A percentile compares a stretch with the other conserved stretches of the same genome.
These are phyloP conservation scores for Cudoniella acicularis DNA, from an alignment of 495 filamentous ascomycete genomes.

Conservation along the genomic window DNA sequence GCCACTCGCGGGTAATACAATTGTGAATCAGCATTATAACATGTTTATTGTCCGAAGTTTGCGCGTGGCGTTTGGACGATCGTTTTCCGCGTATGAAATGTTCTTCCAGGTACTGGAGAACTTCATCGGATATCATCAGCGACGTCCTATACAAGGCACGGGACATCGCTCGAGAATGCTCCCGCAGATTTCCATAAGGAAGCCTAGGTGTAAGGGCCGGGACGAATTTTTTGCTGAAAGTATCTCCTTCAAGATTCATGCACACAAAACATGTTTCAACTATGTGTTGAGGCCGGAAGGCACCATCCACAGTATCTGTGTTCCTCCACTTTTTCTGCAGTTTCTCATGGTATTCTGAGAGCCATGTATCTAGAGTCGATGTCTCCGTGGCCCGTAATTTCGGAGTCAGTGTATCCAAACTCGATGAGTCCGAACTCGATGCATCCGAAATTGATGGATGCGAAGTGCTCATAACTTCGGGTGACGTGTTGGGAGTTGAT, in stretches of 20 bases:
- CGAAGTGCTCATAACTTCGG: no score
- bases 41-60: neutral
- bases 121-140: neutral
- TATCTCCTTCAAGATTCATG: neutral
- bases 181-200: neutral
- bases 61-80: neutral
- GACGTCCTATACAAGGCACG: neutral
- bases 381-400: neutral
- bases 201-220: neutral
- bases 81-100: neutral
- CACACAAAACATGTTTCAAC: constrained; percentile 4
- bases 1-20: neutral
- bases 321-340: neutral
- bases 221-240: neutral
- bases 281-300: neutral
- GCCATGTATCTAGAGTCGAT: no score
- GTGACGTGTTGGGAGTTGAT: no score
- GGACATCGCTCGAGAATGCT: neutral
- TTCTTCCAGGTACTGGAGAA: neutral
- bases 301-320: constrained; percentile 1
- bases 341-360: constrained; percentile 1
- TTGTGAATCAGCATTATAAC: neutral
- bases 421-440: no score
- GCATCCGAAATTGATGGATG: no score
- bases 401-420: neutral